Conservation (phyloP, 257 asterid species). For the Catharanthus roseus region DNA sequence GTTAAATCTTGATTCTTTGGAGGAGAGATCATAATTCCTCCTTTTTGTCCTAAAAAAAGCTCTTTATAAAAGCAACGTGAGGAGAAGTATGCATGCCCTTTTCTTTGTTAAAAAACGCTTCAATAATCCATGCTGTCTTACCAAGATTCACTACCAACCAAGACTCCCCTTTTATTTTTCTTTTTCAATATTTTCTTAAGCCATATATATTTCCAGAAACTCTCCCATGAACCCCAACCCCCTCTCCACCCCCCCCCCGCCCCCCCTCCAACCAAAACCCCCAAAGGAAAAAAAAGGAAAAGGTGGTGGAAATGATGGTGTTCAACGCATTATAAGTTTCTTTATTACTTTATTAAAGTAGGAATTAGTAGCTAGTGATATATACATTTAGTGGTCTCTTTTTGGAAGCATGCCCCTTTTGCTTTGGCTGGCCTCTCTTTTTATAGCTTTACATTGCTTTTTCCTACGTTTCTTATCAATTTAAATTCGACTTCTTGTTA, state of each 20-base stretch:
- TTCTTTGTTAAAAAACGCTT: constrained; percentile 1
- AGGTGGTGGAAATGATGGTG: constrained; percentile 9
- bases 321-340: constrained; percentile 15
- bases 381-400: constrained; percentile 26
- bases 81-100: not conserved
- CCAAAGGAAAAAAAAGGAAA: not conserved
- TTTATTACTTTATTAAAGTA: constrained; percentile 14
- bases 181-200: not conserved
- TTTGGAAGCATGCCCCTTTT: constrained; percentile 32
- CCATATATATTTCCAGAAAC: no score
- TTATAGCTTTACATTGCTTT: constrained; percentile 21
- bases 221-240: not conserved
- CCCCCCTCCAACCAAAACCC: no score
- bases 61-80: no score
- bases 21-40: constrained; percentile 1
- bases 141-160: constrained; percentile 8
- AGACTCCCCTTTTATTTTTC: constrained; percentile 2
- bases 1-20: no score
- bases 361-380: constrained; percentile 11
- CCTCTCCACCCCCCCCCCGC: no score
- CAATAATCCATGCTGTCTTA: constrained; percentile 1
- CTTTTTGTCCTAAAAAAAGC: not conserved
- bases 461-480: constrained; percentile 12
- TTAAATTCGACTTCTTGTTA: not conserved
- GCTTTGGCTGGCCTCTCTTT: constrained; percentile 22